Base-by-base conservation (phyloP, 805 yeast species). In the Pichia thaimueangensis region DNA sequence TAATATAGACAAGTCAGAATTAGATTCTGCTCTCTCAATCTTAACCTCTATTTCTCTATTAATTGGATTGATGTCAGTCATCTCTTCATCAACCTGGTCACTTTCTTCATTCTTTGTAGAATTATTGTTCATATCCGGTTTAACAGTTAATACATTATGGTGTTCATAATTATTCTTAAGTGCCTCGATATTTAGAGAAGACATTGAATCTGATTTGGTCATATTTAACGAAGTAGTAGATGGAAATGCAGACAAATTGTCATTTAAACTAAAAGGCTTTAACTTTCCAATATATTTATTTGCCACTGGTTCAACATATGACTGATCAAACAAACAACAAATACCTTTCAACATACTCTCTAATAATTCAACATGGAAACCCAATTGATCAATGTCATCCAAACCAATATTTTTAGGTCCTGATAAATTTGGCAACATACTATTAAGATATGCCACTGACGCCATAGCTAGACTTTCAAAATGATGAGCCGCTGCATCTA, bases 261-360 rank as follows among this genome's bases (percentile, higher is more conserved):
- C 8, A 30, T 36, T 5, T n/a, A n/a, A n/a, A n/a, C n/a, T n/a
- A n/a, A n/a, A n/a, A 22, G 30, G 3, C 30, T 13, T 25, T 11
- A 45, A 11, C 19, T 41, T 35, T 10, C 43, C 31, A 19, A 41
- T 15, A 39, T 41, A 38, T 25, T 48, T 32, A 37, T 24, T 39
- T 11, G 30, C 31, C 1, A 45, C n/a, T 8, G 45, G 44, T 4
- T 47, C 40, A 20, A 42, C 47, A 35, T 48, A 82, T 12, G 80
- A 77, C 0, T 94, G 86, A 56, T 87, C 96, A 52, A 85, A 76
- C 29, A 88, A 63, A 34, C 73, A 69, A 27, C 95, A 74, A 8
- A 78, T 65, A 21, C 96, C 96, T 32, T 89, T 76, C 4, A 82
- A 50, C 24, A 47, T 43, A 8, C 60, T 58, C 39, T 59, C 61